Evolutionary conservation across 352 stramenopile species (phyloP).

Genomic region (Blastocystis sp.): DNA sequence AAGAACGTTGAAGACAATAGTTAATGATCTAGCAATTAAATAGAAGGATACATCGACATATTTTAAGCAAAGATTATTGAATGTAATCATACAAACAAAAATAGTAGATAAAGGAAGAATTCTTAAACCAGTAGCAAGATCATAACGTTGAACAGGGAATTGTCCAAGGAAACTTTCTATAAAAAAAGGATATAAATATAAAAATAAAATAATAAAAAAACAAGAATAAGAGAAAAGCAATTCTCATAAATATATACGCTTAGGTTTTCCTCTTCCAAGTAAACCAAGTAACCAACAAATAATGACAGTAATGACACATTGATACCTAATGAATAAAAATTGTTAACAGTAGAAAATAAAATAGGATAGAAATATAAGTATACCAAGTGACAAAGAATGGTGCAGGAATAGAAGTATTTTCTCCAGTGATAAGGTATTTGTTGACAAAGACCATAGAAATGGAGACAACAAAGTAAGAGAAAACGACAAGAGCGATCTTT

Average conservation of each 20-base stretch:
- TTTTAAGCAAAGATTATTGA: slow-evolving; percentile 33
- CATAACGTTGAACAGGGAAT: slow-evolving; percentile 54
- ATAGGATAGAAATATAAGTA: not conserved
- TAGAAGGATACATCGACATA: slow-evolving; percentile 35
- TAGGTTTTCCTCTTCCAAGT: slow-evolving; percentile 41
- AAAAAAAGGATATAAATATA: not conserved
- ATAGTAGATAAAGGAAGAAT: slow-evolving; percentile 54
- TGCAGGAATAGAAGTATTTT: slow-evolving; percentile 49
- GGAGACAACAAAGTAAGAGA: slow-evolving; percentile 55
- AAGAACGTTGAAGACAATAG: slow-evolving; percentile 63
- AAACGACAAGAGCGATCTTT: slow-evolving; percentile 54
- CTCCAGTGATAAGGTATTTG: slow-evolving; percentile 55
- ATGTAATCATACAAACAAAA: slow-evolving; percentile 53
- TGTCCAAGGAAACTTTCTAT: slow-evolving; percentile 48
- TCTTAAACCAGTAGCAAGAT: slow-evolving; percentile 42
- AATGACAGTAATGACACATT: slow-evolving; percentile 55
- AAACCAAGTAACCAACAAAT: slow-evolving; percentile 54
- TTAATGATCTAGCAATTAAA: slow-evolving; percentile 45
- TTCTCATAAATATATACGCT: not conserved
- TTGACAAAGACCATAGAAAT: slow-evolving; percentile 65
- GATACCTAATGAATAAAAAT: slow-evolving; percentile 33
- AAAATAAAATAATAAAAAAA: not conserved
- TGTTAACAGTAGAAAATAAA: not conserved
- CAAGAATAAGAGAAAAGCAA: not conserved
- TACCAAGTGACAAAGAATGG: slow-evolving; percentile 64